These are phyloP conservation scores for Calamus simplicifolius DNA, from an alignment of 176 grass and related monocot species.

Conservation along the genomic window DNA sequence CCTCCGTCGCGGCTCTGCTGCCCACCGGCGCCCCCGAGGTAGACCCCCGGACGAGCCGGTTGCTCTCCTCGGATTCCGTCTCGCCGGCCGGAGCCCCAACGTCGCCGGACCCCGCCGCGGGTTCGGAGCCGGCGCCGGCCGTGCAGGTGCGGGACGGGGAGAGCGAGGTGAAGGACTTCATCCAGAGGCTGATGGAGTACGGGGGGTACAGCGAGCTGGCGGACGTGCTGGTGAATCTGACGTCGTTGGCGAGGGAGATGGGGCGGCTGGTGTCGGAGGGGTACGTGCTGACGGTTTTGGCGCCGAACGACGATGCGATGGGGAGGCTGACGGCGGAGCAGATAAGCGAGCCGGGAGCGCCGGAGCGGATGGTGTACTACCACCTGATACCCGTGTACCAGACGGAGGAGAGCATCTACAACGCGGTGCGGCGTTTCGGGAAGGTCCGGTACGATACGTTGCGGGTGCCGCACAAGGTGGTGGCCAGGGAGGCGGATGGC, in stretches of 20 bases:
- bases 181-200: slow-evolving; percentile 66
- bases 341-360: slow-evolving; percentile 52
- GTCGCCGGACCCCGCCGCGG: slow-evolving; percentile 36
- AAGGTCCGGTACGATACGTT: slow-evolving; percentile 63
- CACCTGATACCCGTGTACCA: slow-evolving; percentile 81
- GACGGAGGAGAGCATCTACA: slow-evolving; percentile 92
- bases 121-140: slow-evolving; percentile 23
- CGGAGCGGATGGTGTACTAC: slow-evolving; percentile 78
- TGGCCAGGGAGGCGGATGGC: slow-evolving; percentile 64
- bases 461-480: slow-evolving; percentile 59
- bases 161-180: slow-evolving; percentile 87
- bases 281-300: slow-evolving; percentile 65
- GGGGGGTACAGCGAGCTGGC: slow-evolving; percentile 93
- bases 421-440: slow-evolving; percentile 56
- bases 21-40: slow-evolving; percentile 59
- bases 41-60: slow-evolving; percentile 59
- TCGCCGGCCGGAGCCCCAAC: slow-evolving; percentile 47
- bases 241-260: slow-evolving; percentile 70
- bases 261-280: slow-evolving; percentile 69
- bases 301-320: slow-evolving; percentile 81
- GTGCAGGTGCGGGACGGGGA: slow-evolving; percentile 55
- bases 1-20: slow-evolving; percentile 40
- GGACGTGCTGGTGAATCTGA: slow-evolving; percentile 77
- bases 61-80: slow-evolving; percentile 25
- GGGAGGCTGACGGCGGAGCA: slow-evolving; percentile 52